Evolutionary conservation across 306 rosid species (phyloP).

Genomic region (Citrullus amarus): DNA sequence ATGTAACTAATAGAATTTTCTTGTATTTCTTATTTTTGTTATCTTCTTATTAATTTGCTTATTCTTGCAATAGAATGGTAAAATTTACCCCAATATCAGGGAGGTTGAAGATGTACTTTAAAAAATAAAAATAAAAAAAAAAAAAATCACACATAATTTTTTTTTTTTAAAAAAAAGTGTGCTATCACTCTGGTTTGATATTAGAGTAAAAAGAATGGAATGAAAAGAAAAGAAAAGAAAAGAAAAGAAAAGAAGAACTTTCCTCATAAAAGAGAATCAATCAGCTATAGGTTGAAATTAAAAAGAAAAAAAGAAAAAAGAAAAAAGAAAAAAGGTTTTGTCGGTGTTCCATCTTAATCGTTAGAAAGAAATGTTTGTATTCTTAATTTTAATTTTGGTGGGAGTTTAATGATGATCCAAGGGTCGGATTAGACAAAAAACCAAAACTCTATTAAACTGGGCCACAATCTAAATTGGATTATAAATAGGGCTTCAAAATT

Average conservation of each 20-base stretch:
- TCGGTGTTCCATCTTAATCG: not conserved
- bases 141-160: not conserved
- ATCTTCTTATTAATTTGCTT: no score
- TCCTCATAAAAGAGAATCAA: not conserved
- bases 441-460: not conserved
- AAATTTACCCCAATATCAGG: no score
- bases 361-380: not conserved
- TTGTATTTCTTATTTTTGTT: no score
- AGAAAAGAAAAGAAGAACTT: not conserved
- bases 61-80: no score
- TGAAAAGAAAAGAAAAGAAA: not conserved
- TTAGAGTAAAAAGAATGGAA: not conserved
- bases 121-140: not conserved
- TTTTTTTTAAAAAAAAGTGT: not conserved
- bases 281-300: not conserved
- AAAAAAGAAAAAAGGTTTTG: not conserved
- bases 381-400: not conserved
- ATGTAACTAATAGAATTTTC: no score
- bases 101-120: not conserved
- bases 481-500: not conserved
- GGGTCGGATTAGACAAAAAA: constrained; percentile 2
- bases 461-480: not conserved
- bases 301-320: not conserved
- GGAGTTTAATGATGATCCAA: not conserved
- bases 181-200: not conserved